Base-by-base conservation (phyloP, 2,329 filamentous ascomycete genomes). In the Huntiella abstrusa region DNA sequence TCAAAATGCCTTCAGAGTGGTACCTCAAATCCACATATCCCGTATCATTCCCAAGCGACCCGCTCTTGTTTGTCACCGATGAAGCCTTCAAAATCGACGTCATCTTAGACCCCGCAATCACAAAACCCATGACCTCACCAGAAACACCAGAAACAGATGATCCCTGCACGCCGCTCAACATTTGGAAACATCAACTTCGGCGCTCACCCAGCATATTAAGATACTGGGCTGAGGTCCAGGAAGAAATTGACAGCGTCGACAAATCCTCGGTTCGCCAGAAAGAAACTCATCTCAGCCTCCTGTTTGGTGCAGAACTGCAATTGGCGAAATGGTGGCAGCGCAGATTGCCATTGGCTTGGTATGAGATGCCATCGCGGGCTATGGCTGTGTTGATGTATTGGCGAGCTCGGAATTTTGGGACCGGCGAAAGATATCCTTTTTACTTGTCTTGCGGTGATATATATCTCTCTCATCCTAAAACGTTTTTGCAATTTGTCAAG, bases 391-490 rank as follows among this genome's bases (percentile, higher is more conserved):
- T 28, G 22, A 28, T 28, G 22, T 28, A 28, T 28, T 28, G 1
- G 6, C 7, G 22, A 7, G 2, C 7, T 28, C 22, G 2, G 22
- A 2, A 28, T 1, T 28, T 28, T 28, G 22, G 77, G 49, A 57
- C 76, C 0, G 73, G 74, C 12, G 76, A 75, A 56, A 62, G 63
- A 33, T 67, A 64, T 7, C 62, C 62, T 16, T 70, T 73, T 50
- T 77, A 75, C 54, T 64, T 62, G n/a, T 66, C 65, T 17, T 63
- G 70, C 11, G 70, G 71, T 3, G 77, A 72, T 73, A 60, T 78
- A 11, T 65, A 65, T 2, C 54, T 68, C 52, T 57, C 68, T 19
- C 73, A 77, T 47, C 72, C 73, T 0, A 56, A 62, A 5, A 77
- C 72, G 0, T 59, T 77, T 1, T 53, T 73, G 13, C 51, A 57